Evolutionary conservation across 164 flowering plant genomes (phyloP).

Genomic region (Pachysandra terminalis): DNA sequence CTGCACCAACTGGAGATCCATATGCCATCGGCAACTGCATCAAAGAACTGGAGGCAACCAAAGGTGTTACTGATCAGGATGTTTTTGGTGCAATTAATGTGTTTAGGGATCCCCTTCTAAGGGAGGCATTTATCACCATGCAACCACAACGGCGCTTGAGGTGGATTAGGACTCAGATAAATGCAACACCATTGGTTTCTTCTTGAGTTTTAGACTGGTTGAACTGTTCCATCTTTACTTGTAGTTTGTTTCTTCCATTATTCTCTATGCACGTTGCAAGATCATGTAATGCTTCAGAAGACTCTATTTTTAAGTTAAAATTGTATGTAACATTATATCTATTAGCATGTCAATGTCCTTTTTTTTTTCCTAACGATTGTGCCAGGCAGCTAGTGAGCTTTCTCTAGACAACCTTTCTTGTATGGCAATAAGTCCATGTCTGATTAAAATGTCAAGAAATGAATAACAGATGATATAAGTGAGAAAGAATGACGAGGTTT

Average conservation of each 20-base stretch:
- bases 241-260: background rate
- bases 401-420: no score
- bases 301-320: no score
- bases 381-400: no score
- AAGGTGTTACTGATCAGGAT: background rate
- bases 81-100: background rate
- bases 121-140: constrained; percentile 3
- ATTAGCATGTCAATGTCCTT: no score
- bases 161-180: background rate
- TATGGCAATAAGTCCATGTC: no score
- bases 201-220: background rate
- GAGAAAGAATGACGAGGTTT: no score
- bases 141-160: constrained; percentile 1
- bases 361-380: no score
- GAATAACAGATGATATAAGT: no score
- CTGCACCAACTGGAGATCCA: background rate
- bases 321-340: no score
- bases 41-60: background rate
- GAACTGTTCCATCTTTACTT: background rate
- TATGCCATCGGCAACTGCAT: background rate
- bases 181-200: background rate
- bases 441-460: no score
- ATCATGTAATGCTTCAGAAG: no score
- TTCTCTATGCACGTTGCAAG: background rate
- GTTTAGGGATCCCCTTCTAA: constrained; percentile 2